A percentile compares a stretch with the other conserved stretches of the same genome.
Evolutionary conservation across 1,284 basidiomycete species (phyloP).

Genomic region (Neotropicomus parvogracilis): DNA sequence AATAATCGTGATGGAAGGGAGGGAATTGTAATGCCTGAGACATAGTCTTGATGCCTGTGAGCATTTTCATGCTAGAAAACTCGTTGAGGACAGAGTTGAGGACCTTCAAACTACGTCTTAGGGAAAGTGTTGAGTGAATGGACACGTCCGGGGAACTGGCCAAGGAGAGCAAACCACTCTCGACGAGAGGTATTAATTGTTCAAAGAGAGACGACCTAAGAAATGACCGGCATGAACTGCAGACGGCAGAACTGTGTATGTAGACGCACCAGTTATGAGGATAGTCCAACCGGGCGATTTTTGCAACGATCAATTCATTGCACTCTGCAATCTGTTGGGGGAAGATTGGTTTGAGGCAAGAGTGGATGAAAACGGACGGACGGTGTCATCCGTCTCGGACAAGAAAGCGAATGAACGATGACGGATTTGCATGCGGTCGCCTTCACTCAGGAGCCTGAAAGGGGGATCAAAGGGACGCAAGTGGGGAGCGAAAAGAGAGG

Average conservation of each 20-base stretch:
- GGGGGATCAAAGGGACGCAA: constrained; percentile 10
- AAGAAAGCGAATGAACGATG: constrained; percentile 58
- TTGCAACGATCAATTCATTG: constrained; percentile 66
- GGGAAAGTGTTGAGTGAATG: constrained; percentile 45
- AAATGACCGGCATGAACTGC: constrained; percentile 1
- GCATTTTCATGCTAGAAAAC: constrained; percentile 63
- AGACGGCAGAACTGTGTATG: constrained; percentile 9
- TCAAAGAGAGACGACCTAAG: constrained; percentile 60
- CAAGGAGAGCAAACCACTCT: constrained; percentile 48
- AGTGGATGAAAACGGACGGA: constrained; percentile 29
- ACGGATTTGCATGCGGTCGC: constrained; percentile 58
- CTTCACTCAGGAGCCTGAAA: constrained; percentile 60
- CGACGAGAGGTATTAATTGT: constrained; percentile 54
- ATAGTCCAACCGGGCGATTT: constrained; percentile 70
- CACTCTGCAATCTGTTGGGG: constrained; percentile 62
- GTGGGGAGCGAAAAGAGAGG: constrained; percentile 1
- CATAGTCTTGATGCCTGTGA: constrained; percentile 62
- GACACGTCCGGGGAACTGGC: constrained; percentile 42
- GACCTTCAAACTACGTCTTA: constrained; percentile 59
- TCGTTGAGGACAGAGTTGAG: constrained; percentile 67
- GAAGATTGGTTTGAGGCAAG: constrained; percentile 7
- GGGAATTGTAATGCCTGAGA: constrained; percentile 40
- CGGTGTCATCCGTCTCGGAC: constrained; percentile 71
- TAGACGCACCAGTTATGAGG: constrained; percentile 58
- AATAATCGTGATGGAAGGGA: not conserved